phyloP scores from a whole-genome alignment of 2,329 filamentous ascomycete species.

The Aspergillus quadrilineatus region DNA sequence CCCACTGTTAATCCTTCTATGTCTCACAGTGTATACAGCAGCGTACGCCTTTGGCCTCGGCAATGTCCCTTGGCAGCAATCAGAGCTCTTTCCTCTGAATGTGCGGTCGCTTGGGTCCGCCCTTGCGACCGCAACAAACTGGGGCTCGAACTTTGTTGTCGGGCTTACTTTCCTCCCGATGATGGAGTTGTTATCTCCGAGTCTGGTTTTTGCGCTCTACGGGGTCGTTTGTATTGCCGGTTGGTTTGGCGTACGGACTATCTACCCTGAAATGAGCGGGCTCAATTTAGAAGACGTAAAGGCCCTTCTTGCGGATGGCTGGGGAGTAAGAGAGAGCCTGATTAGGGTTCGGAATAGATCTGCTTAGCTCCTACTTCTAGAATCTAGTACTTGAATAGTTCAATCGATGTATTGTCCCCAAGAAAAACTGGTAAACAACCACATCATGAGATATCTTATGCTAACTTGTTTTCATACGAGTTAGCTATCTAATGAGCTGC shows the following conservation, averaged over 20 bases:
- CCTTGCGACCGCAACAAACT: slow-evolving; percentile 73
- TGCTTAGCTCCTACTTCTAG: neutral
- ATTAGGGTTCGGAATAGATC: slow-evolving; percentile 17
- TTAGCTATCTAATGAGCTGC: slow-evolving; percentile 33
- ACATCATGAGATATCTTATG: too few relatives aligned
- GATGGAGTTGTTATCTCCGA: slow-evolving; percentile 72
- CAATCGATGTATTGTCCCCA: neutral
- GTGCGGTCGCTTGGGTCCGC: slow-evolving; percentile 63
- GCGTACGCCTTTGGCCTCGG: slow-evolving; percentile 84
- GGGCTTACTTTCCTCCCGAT: slow-evolving; percentile 85
- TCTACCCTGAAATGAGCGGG: slow-evolving; percentile 86
- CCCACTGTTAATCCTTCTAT: slow-evolving; percentile 63
- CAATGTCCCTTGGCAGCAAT: slow-evolving; percentile 95
- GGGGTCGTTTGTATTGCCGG: slow-evolving; percentile 65
- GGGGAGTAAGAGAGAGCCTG: slow-evolving; percentile 62
- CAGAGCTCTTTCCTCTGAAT: slow-evolving; percentile 75
- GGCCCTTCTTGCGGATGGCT: slow-evolving; percentile 67
- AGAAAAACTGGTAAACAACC: neutral
- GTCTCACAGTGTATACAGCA: slow-evolving; percentile 80
- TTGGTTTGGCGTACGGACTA: slow-evolving; percentile 66
- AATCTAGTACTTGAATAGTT: neutral
- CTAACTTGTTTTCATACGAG: too few relatives aligned
- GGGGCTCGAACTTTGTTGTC: slow-evolving; percentile 82
- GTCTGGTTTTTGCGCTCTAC: slow-evolving; percentile 80
- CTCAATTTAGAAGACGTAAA: slow-evolving; percentile 78